Conservation (phyloP, 768 basidiomycete genomes). For the Trametes sanguinea region DNA sequence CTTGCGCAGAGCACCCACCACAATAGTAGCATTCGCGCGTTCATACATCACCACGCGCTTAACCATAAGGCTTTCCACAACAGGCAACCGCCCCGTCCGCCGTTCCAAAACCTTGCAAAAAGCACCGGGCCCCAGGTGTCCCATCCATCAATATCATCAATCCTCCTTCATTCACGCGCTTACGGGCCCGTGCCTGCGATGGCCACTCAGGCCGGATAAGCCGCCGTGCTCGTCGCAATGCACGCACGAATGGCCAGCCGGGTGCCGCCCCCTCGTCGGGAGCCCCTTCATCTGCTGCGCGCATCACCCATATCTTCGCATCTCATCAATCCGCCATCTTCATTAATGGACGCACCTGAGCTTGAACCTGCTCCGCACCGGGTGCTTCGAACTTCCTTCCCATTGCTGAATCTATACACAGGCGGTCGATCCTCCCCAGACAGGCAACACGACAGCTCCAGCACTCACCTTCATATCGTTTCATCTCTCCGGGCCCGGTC, state of each 20-base stretch:
- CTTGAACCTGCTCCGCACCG: background rate
- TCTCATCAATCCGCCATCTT: background rate
- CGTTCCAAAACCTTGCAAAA: background rate
- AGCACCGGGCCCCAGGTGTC: background rate
- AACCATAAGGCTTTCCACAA: conserved; percentile 1
- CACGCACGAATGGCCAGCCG: background rate
- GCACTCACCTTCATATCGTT: background rate
- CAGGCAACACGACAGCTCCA: background rate
- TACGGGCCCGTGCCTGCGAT: conserved; percentile 7
- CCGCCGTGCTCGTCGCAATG: background rate
- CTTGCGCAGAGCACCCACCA: too few species aligned
- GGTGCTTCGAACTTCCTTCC: background rate
- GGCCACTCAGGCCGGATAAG: background rate
- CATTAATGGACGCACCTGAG: too few species aligned
- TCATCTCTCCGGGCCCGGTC: background rate
- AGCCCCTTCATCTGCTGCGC: background rate
- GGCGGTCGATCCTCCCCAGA: background rate
- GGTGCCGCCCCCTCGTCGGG: background rate
- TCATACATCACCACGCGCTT: background rate
- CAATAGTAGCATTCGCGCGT: background rate
- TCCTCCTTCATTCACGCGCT: background rate
- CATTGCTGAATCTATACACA: background rate
- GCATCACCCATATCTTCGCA: background rate
- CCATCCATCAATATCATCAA: background rate
- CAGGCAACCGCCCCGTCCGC: background rate